A percentile compares a stretch with the other conserved stretches of the same genome.
These are phyloP conservation scores for Penicillium concentricum DNA, from an alignment of 2,329 filamentous ascomycete genomes.

Conservation along the genomic window DNA sequence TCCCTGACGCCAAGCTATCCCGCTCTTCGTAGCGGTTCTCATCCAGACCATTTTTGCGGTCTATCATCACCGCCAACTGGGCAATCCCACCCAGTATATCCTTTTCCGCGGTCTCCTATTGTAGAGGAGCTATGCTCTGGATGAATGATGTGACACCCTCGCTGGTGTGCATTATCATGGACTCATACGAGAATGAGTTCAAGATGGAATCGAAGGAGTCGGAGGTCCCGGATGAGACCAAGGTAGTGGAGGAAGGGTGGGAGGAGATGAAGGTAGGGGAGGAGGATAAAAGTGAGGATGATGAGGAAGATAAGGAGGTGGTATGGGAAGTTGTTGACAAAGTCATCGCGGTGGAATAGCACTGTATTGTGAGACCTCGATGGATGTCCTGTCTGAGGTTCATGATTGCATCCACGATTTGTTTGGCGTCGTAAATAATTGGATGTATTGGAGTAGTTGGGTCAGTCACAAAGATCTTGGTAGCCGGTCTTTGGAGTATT, in stretches of 20 bases:
- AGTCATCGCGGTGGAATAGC: no score
- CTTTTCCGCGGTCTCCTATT: neutral
- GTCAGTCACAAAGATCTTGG: no score
- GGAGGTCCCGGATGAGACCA: neutral
- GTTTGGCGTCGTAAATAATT: no score
- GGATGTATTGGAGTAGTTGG: no score
- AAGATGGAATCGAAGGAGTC: neutral
- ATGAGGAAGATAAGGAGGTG: neutral
- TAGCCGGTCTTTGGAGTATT: no score
- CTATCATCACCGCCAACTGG: neutral
- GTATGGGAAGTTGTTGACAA: neutral
- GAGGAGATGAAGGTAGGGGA: neutral
- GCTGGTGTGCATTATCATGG: neutral
- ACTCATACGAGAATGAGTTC: neutral
- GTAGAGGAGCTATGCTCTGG: neutral
- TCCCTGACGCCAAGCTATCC: neutral
- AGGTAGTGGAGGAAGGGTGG: neutral
- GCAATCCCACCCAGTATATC: neutral
- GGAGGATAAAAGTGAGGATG: no score
- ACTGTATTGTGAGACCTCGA: neutral
- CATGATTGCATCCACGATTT: no score
- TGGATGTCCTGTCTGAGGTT: no score
- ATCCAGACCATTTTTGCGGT: neutral
- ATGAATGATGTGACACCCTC: neutral
- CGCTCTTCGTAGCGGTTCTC: neutral